Percentiles rank a stretch among this genome's conserved stretches.
These are phyloP conservation scores for Geosmithia flava DNA, from an alignment of 2,329 filamentous ascomycete genomes.

Conservation along the genomic window DNA sequence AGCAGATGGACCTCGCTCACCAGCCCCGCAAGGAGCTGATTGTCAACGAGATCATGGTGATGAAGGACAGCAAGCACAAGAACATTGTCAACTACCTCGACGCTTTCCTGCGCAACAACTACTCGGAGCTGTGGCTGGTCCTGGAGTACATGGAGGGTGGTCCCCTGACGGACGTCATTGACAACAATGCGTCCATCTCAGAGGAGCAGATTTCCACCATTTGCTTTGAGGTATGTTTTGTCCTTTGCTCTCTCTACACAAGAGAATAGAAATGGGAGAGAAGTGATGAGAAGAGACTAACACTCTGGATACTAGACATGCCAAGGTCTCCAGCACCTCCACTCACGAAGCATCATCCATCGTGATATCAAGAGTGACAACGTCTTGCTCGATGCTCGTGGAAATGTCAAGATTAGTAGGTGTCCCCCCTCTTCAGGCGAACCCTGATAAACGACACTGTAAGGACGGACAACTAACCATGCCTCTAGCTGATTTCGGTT, in stretches of 20 bases:
- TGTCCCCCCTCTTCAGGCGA: constrained; percentile 11
- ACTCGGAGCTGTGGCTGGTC: constrained; percentile 94
- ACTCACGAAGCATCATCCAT: constrained; percentile 94
- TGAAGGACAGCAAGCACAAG: constrained; percentile 96
- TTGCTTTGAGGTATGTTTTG: constrained; percentile 68
- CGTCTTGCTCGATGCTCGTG: constrained; percentile 83
- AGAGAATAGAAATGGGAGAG: neutral
- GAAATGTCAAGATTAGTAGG: constrained; percentile 96
- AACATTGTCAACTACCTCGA: constrained; percentile 99
- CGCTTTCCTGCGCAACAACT: constrained; percentile 90
- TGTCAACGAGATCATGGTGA: constrained; percentile 98
- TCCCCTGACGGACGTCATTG: constrained; percentile 94
- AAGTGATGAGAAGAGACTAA: constrained; percentile 6
- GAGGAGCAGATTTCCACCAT: constrained; percentile 98
- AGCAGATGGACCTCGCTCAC: constrained; percentile 98
- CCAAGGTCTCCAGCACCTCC: constrained; percentile 85
- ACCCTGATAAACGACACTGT: neutral
- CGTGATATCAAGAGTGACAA: constrained; percentile 99
- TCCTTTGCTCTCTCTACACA: no score
- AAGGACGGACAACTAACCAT: constrained; percentile 15
- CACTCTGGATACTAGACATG: constrained; percentile 55
- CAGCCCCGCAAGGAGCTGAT: constrained; percentile 97
- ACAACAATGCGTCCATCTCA: constrained; percentile 87
- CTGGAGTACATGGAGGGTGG: constrained; percentile 99
- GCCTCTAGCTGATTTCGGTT: constrained; percentile 83